These are phyloP conservation scores for Microascus cirrosus DNA, from an alignment of 2,329 filamentous ascomycete species.

Conservation along the genomic window DNA sequence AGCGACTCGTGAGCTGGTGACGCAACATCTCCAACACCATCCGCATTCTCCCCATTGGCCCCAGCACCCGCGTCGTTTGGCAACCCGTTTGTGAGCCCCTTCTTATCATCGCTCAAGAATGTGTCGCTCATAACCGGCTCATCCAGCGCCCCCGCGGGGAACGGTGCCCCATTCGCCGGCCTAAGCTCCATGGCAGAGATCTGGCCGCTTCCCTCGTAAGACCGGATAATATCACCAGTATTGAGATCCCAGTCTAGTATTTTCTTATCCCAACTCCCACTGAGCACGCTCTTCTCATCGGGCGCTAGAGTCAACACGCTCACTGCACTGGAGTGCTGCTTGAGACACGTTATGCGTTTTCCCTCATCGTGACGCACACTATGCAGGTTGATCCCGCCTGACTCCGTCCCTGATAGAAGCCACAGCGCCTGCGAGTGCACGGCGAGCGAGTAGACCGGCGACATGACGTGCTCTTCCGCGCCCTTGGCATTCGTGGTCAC, in stretches of 20 bases:
- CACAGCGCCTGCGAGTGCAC: slow-evolving; percentile 84
- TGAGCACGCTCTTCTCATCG: slow-evolving; percentile 70
- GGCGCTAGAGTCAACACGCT: slow-evolving; percentile 79
- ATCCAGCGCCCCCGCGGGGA: slow-evolving; percentile 63
- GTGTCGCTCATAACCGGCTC: slow-evolving; percentile 42
- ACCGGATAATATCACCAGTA: slow-evolving; percentile 63
- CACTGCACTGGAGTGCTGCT: slow-evolving; percentile 81
- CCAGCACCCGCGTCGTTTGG: slow-evolving; percentile 7
- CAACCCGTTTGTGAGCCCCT: slow-evolving; percentile 31
- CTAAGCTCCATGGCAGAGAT: slow-evolving; percentile 82
- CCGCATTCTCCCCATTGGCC: slow-evolving; percentile 16
- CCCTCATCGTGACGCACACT: slow-evolving; percentile 91
- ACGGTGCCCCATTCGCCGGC: slow-evolving; percentile 61
- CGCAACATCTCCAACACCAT: slow-evolving; percentile 34
- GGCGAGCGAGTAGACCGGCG: slow-evolving; percentile 88
- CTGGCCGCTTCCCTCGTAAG: slow-evolving; percentile 70
- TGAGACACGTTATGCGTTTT: slow-evolving; percentile 71
- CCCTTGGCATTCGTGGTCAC: slow-evolving; percentile 22
- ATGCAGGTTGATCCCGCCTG: slow-evolving; percentile 85
- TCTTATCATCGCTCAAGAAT: slow-evolving; percentile 60
- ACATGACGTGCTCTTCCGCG: slow-evolving; percentile 55
- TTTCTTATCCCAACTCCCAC: slow-evolving; percentile 79
- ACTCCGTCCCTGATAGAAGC: slow-evolving; percentile 83
- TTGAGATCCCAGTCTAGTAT: slow-evolving; percentile 84
- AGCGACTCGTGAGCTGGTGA: slow-evolving; percentile 68